These are phyloP conservation scores for Talaromyces islandicus DNA, from an alignment of 2,329 filamentous ascomycete genomes.

Conservation along the genomic window DNA sequence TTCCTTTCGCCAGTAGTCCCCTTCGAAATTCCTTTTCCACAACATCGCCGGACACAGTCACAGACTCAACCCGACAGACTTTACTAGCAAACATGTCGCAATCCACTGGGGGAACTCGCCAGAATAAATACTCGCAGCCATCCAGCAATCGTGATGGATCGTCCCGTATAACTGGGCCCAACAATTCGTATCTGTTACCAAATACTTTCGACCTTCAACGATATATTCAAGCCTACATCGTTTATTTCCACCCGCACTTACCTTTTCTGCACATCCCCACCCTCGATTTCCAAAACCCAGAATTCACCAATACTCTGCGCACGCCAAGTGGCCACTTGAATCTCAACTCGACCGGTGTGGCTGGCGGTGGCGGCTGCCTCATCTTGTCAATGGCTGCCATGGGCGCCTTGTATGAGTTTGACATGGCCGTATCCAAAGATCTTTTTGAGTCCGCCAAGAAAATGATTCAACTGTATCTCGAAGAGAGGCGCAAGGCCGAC, in stretches of 20 bases:
- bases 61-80: slow-evolving; percentile 55
- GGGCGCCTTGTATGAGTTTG: slow-evolving; percentile 80
- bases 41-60: slow-evolving; percentile 60
- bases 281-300: slow-evolving; percentile 77
- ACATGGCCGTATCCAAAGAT: slow-evolving; percentile 71
- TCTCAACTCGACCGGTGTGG: slow-evolving; percentile 49
- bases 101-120: slow-evolving; percentile 47
- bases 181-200: slow-evolving; percentile 54
- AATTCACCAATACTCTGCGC: slow-evolving; percentile 56
- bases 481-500: slow-evolving; percentile 82
- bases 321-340: slow-evolving; percentile 48
- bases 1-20: slow-evolving; percentile 54
- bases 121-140: slow-evolving; percentile 56
- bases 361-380: slow-evolving; percentile 78
- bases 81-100: slow-evolving; percentile 57
- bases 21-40: slow-evolving; percentile 55
- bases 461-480: slow-evolving; percentile 88
- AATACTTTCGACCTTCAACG: slow-evolving; percentile 81
- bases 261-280: slow-evolving; percentile 93
- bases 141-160: slow-evolving; percentile 38
- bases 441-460: slow-evolving; percentile 91
- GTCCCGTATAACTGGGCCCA: slow-evolving; percentile 30
- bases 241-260: slow-evolving; percentile 87
- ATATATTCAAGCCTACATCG: slow-evolving; percentile 84
- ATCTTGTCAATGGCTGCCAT: slow-evolving; percentile 84